A percentile compares a stretch with the other conserved stretches of the same genome.
phyloP scores from a whole-genome alignment of 2,329 filamentous ascomycete genomes.

The Alternaria tenuissima region DNA sequence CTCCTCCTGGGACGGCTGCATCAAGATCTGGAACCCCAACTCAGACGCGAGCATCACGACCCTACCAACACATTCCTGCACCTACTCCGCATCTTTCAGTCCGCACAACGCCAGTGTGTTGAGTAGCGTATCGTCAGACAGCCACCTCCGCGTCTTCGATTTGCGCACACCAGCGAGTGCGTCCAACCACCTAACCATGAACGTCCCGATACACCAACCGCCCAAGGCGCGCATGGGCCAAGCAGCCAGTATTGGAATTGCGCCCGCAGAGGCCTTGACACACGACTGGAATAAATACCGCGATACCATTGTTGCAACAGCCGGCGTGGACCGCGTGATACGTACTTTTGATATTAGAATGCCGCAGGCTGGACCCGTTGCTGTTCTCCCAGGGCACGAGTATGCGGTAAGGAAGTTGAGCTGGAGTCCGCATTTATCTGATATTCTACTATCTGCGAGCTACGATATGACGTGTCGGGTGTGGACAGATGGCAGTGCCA shows the following conservation, averaged over 20 bases:
- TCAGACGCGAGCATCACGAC: slow-evolving; percentile 78
- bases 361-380: slow-evolving; percentile 74
- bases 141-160: slow-evolving; percentile 89
- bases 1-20: slow-evolving; percentile 93
- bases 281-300: slow-evolving; percentile 99
- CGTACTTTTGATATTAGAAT: slow-evolving; percentile 90
- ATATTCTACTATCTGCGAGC: slow-evolving; percentile 85
- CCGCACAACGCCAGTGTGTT: slow-evolving; percentile 81
- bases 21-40: slow-evolving; percentile 94
- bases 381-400: slow-evolving; percentile 82
- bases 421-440: slow-evolving; percentile 93
- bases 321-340: slow-evolving; percentile 85
- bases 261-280: slow-evolving; percentile 85
- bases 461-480: slow-evolving; percentile 98
- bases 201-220: slow-evolving; percentile 82
- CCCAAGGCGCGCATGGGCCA: slow-evolving; percentile 61
- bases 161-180: slow-evolving; percentile 85
- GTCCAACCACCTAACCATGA: slow-evolving; percentile 83
- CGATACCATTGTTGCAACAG: slow-evolving; percentile 82
- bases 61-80: slow-evolving; percentile 89
- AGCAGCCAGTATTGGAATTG: slow-evolving; percentile 52
- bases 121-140: slow-evolving; percentile 88
- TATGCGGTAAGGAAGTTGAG: slow-evolving; percentile 87
- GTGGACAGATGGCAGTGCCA: slow-evolving; percentile 82
- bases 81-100: slow-evolving; percentile 90